These are phyloP conservation scores for Cryptosporidium ubiquitum DNA, from an alignment of 169 alveolate genomes.

Conservation along the genomic window DNA sequence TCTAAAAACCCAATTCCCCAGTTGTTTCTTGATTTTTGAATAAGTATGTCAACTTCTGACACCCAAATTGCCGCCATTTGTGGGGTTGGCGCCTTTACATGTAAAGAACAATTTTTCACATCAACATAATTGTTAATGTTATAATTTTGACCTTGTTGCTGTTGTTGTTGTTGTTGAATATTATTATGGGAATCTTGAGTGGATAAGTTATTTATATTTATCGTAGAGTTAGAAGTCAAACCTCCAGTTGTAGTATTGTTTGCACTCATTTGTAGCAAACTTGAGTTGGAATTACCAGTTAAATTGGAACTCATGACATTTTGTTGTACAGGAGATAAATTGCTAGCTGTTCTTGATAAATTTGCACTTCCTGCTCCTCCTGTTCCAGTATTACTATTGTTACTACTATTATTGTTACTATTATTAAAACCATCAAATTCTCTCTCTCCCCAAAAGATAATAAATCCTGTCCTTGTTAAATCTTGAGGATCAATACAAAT, in stretches of 20 bases:
- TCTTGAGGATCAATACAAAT: conserved; percentile 71
- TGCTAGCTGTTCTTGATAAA: not conserved
- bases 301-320: not conserved
- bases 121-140: conserved; percentile 12
- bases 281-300: not conserved
- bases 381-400: not conserved
- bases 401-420: not conserved
- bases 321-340: conserved; percentile 39
- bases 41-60: conserved; percentile 36
- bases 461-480: conserved; percentile 58
- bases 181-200: not conserved
- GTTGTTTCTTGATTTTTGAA: conserved; percentile 34
- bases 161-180: not conserved
- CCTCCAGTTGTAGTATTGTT: not conserved
- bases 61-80: conserved; percentile 53
- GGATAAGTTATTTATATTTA: not conserved
- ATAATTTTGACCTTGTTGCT: not conserved
- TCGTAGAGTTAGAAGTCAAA: not conserved
- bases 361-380: not conserved
- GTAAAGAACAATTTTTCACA: conserved; percentile 44
- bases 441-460: conserved; percentile 69
- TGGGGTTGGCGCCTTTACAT: conserved; percentile 52
- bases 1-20: conserved; percentile 55
- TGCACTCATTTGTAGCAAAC: not conserved
- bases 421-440: conserved; percentile 10